Conservation (phyloP, 352 stramenopile genomes). For the Globisporangium cederbergense region DNA sequence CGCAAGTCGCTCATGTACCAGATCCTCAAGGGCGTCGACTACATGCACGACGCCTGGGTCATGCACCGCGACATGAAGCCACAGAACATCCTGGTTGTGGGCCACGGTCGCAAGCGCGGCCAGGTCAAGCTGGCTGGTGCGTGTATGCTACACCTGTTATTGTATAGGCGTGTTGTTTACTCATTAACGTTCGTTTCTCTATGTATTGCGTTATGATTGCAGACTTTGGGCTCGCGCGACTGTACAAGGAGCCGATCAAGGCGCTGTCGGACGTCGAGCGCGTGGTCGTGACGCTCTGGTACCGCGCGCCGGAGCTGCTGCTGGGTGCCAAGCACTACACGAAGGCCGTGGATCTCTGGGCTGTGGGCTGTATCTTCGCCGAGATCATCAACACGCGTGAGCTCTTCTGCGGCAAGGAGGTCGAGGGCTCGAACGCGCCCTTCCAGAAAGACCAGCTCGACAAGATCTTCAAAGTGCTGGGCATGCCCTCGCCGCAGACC, state of each 20-base stretch:
- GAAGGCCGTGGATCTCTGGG: slow-evolving; percentile 95
- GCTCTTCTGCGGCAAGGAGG: slow-evolving; percentile 87
- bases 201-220: neutral
- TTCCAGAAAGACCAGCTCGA: slow-evolving; percentile 90
- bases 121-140: slow-evolving; percentile 79
- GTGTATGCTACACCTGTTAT: neutral
- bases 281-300: slow-evolving; percentile 96
- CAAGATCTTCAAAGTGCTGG: slow-evolving; percentile 90
- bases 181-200: neutral
- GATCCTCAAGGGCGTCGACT: slow-evolving; percentile 90
- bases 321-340: slow-evolving; percentile 92
- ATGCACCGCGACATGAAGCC: slow-evolving; percentile 94
- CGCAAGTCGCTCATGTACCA: slow-evolving; percentile 92
- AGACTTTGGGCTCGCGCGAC: slow-evolving; percentile 85
- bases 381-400: slow-evolving; percentile 89
- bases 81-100: slow-evolving; percentile 91
- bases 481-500: slow-evolving; percentile 78
- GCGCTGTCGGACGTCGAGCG: slow-evolving; percentile 84
- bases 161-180: neutral
- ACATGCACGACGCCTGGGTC: slow-evolving; percentile 93
- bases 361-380: slow-evolving; percentile 94
- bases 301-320: slow-evolving; percentile 93
- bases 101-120: slow-evolving; percentile 73
- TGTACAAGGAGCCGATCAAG: slow-evolving; percentile 89
- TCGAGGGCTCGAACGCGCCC: slow-evolving; percentile 81